Percentiles rank a stretch among this genome's conserved stretches.
These are phyloP conservation scores for Pogostemon cablin DNA, from an alignment of 257 asterid genomes.

Conservation along the genomic window DNA sequence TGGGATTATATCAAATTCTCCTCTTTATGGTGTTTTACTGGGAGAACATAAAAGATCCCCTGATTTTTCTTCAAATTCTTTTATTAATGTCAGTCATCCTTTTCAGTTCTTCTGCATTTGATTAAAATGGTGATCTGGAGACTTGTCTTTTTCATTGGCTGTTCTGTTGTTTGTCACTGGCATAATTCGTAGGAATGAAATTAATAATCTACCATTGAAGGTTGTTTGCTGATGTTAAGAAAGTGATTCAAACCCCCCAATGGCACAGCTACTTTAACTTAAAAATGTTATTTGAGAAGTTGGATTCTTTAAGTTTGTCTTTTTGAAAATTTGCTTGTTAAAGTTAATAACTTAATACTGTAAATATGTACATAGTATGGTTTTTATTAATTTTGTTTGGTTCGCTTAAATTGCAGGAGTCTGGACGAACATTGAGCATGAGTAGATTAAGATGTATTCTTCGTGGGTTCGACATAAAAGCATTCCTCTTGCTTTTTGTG, in stretches of 20 bases:
- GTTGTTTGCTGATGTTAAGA: not conserved
- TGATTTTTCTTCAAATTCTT: not conserved
- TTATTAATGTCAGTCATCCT: not conserved
- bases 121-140: constrained; percentile 24
- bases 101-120: constrained; percentile 9
- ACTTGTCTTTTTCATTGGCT: not conserved
- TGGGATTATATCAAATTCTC: constrained; percentile 29
- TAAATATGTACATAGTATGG: not conserved
- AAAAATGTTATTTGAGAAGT: not conserved
- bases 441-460: constrained; percentile 66
- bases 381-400: constrained; percentile 3
- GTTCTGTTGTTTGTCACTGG: not conserved
- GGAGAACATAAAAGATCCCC: constrained; percentile 36
- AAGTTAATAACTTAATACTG: not conserved
- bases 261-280: not conserved
- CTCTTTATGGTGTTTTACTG: constrained; percentile 9
- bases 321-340: not conserved
- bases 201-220: not conserved
- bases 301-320: not conserved
- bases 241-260: not conserved
- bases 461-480: constrained; percentile 67
- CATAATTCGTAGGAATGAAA: constrained; percentile 14
- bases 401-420: constrained; percentile 47
- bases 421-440: constrained; percentile 49
- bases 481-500: constrained; percentile 52